Evolutionary conservation across 805 yeast genomes (phyloP), one percentile per base, ranked within the genome.

Genomic region (Candida nitratophila): DNA sequence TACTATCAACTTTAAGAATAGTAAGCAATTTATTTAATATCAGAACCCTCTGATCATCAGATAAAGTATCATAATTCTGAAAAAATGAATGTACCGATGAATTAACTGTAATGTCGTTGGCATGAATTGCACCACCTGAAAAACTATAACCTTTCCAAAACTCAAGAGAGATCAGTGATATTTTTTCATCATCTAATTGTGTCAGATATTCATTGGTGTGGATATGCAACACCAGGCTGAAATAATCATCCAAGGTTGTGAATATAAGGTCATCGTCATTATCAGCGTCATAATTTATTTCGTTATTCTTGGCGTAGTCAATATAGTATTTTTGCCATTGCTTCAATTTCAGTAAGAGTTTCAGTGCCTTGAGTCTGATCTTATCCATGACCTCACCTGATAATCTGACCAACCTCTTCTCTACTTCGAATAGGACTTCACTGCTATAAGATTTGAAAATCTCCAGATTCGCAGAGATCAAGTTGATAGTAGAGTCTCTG

Each of bases 301-400:
- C 31, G 5, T 41, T 39, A 1, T 11, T 11, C 11, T 26, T 9
- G 3, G 46, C 42, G 39, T 46, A 48, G 4, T 36, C 37, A 2
- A n/a, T 8, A 21, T 51, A 45, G 24, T 35, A 36, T 21, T 34
- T 32, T 9, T 46, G 27, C 55, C 63, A 59, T 3, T 49, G 46
- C 3, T 53, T 49, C 3, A 70, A 31, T 9, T 37, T 43, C 15
- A 58, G 37, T 5, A 79, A 49, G n/a, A 79, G 48, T 7, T 40
- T 30, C 8, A 74, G 54, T 0, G 89, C 65, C 9, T 55, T 55
- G 0, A 52, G 21, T 40, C 88, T 63, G 5, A 83, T 56, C 42
- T 66, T 73, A 46, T 76, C 84, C 44, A 83, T 75, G 3, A 79
- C 69, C 55, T 87, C 96, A 1, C 81, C 79, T 0, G 81, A 59